These are phyloP conservation scores for Chimonanthus praecox DNA, from an alignment of 164 flowering plant genomes.

Conservation along the genomic window DNA sequence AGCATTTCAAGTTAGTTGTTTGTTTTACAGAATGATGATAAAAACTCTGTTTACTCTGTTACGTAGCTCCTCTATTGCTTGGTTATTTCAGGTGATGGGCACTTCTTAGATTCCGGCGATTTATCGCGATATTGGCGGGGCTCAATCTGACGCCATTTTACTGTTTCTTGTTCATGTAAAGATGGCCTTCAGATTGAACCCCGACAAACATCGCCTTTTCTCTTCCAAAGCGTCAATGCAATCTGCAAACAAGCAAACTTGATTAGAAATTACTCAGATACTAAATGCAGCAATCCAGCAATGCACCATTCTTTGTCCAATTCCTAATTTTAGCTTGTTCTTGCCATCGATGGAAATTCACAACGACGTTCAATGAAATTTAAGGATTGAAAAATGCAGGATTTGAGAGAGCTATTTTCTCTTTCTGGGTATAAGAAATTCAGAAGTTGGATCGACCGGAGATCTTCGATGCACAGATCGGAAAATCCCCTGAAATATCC, in stretches of 20 bases:
- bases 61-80: neutral
- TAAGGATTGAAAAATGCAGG: too few relatives aligned
- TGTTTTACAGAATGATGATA: neutral
- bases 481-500: too few relatives aligned
- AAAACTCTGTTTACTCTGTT: neutral
- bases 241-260: slow-evolving; percentile 6
- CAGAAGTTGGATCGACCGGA: too few relatives aligned
- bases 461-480: too few relatives aligned
- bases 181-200: slow-evolving; percentile 15
- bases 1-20: neutral
- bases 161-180: slow-evolving; percentile 6
- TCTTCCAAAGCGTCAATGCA: neutral
- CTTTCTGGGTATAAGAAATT: too few relatives aligned
- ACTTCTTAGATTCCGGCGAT: neutral
- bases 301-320: neutral
- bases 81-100: neutral
- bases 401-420: too few relatives aligned
- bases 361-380: too few relatives aligned
- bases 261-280: neutral
- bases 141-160: slow-evolving; percentile 15
- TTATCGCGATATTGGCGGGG: slow-evolving; percentile 15
- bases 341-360: neutral
- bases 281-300: neutral
- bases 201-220: slow-evolving; percentile 10
- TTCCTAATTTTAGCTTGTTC: neutral